Evolutionary conservation across 257 asterid species (phyloP).

Genomic region (Dorcoceras hygrometricum): DNA sequence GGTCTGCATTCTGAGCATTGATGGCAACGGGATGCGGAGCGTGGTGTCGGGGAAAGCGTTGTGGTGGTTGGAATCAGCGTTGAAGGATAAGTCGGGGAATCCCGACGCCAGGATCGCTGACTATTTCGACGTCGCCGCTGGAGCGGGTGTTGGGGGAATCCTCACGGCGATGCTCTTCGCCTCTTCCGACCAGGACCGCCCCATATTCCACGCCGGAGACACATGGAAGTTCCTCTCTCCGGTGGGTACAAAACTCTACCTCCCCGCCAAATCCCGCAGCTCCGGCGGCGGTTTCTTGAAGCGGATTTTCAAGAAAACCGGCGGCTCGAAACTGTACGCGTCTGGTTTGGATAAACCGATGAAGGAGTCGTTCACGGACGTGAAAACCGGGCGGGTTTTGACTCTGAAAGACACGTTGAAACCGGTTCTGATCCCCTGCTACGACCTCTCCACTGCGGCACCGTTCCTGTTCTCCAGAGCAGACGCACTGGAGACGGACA

Average conservation of each 20-base stretch:
- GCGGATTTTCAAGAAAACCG: constrained; percentile 40
- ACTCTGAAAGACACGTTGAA: constrained; percentile 81
- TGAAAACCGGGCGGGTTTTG: constrained; percentile 53
- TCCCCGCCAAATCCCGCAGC: constrained; percentile 26
- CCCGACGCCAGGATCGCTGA: constrained; percentile 83
- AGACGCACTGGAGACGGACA: constrained; percentile 83
- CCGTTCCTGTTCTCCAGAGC: constrained; percentile 94
- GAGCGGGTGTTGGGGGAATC: constrained; percentile 88
- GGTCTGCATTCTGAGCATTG: constrained; percentile 71
- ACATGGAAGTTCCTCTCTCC: constrained; percentile 85
- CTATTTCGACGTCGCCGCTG: constrained; percentile 91
- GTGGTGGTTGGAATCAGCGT: constrained; percentile 70
- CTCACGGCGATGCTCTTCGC: constrained; percentile 92
- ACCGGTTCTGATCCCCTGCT: constrained; percentile 90
- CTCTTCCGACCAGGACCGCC: constrained; percentile 50
- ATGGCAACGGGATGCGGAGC: constrained; percentile 89
- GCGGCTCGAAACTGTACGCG: constrained; percentile 30
- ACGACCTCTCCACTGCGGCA: constrained; percentile 82
- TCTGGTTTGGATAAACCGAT: constrained; percentile 57
- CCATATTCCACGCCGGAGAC: constrained; percentile 72
- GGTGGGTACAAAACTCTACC: constrained; percentile 50
- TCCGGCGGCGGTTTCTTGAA: constrained; percentile 38
- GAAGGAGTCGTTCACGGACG: constrained; percentile 74
- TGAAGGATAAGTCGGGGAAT: constrained; percentile 70
- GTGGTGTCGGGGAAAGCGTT: constrained; percentile 69